Evolutionary conservation across 768 basidiomycete genomes (phyloP).

Genomic region (Tylopilus intermedius): DNA sequence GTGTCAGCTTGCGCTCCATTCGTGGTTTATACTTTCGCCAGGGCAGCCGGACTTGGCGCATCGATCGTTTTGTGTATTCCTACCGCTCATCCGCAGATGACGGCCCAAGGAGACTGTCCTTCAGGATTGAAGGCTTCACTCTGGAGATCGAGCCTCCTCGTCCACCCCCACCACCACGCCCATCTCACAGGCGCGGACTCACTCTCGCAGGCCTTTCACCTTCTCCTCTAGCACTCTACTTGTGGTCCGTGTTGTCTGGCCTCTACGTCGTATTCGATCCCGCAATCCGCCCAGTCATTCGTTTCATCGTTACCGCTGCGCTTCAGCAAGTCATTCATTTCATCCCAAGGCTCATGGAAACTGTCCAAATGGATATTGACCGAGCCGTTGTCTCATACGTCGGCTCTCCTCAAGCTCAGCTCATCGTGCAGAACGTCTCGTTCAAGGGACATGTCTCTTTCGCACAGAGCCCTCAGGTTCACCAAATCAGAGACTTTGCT

Average conservation of each 20-base stretch:
- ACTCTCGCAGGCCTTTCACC: slow-evolving; percentile 38
- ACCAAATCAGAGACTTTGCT: slow-evolving; percentile 9
- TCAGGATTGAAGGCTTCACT: slow-evolving; percentile 58
- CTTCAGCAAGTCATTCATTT: slow-evolving; percentile 58
- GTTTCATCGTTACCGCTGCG: slow-evolving; percentile 47
- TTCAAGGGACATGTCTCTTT: slow-evolving; percentile 55
- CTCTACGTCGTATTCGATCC: slow-evolving; percentile 52
- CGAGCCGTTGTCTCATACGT: slow-evolving; percentile 48
- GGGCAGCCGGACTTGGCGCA: slow-evolving; percentile 48
- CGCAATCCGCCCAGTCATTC: slow-evolving; percentile 55
- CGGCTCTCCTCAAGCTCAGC: slow-evolving; percentile 46
- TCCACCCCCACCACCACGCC: slow-evolving; percentile 13
- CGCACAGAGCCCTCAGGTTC: slow-evolving; percentile 40
- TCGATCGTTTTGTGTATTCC: slow-evolving; percentile 63
- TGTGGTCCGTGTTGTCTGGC: slow-evolving; percentile 30
- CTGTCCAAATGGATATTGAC: slow-evolving; percentile 63
- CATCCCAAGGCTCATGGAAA: slow-evolving; percentile 64
- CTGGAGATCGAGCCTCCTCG: slow-evolving; percentile 40
- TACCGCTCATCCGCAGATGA: slow-evolving; percentile 49
- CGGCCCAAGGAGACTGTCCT: slow-evolving; percentile 49
- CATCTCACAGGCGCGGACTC: slow-evolving; percentile 37
- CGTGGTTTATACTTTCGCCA: slow-evolving; percentile 67
- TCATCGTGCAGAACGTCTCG: slow-evolving; percentile 47
- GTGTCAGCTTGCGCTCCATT: slow-evolving; percentile 72
- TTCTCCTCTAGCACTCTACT: slow-evolving; percentile 32